Evolutionary conservation across 768 basidiomycete species (phyloP).

Genomic region (Lentinula lateritia): DNA sequence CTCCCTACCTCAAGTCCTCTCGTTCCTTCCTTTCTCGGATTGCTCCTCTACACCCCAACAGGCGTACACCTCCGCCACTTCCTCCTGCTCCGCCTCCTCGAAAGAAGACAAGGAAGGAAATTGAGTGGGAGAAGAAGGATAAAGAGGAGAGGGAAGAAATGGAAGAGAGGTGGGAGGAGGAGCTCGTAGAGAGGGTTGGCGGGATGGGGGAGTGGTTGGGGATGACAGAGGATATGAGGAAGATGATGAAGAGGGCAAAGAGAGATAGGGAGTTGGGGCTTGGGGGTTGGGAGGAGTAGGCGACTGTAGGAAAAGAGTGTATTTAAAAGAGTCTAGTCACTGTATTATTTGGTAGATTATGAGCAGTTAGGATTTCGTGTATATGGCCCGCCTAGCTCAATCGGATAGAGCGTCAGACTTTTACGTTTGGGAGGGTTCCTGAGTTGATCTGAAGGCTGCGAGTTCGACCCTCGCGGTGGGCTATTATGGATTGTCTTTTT

Average conservation of each 20-base stretch:
- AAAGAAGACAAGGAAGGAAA: constrained; percentile 78
- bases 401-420: constrained; percentile 64
- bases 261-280: constrained; percentile 47
- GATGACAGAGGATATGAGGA: constrained; percentile 45
- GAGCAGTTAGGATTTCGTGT: no score
- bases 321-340: no score
- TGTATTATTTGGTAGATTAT: no score
- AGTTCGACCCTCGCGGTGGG: constrained; percentile 85
- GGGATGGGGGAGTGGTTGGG: constrained; percentile 56
- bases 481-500: constrained; percentile 20
- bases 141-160: constrained; percentile 72
- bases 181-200: constrained; percentile 67
- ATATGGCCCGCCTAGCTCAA: constrained; percentile 53
- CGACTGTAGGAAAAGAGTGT: no score
- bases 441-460: constrained; percentile 69
- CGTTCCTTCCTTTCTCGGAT: constrained; percentile 58
- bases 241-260: constrained; percentile 52
- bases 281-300: constrained; percentile 49
- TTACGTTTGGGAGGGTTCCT: not conserved
- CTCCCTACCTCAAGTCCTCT: constrained; percentile 62
- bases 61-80: constrained; percentile 69
- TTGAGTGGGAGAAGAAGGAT: constrained; percentile 70
- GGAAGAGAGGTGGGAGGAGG: constrained; percentile 80
- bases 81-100: constrained; percentile 63
- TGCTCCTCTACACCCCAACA: constrained; percentile 71